Base-by-base conservation (phyloP, 2,329 filamentous ascomycete genomes). In the Sporothrix phasma region DNA sequence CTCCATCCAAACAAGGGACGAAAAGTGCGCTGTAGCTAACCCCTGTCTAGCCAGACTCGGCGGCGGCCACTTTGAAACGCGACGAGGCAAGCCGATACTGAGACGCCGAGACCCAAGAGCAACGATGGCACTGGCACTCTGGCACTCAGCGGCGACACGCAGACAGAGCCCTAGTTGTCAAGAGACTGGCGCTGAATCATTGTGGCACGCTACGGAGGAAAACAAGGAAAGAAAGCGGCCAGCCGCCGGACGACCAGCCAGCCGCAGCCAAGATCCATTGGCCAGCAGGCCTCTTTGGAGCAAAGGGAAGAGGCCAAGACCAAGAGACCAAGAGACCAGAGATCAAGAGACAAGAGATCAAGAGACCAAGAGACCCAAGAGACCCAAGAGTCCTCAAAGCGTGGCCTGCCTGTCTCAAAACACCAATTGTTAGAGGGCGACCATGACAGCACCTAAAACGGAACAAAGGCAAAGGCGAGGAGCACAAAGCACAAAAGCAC, bases 371-470 rank as follows among this genome's bases (percentile, higher is more conserved):
- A 49, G 46, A 2, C 3, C 10, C 10, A 11, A 49, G 43, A 19
- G n/a, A 19, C 17, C 26, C 45, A 47, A 22, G 19, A 47, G 22
- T 10, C 8, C 43, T 1, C 10, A 8, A 17, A 19, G 13, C 19
- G 22, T 19, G 19, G 45, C 11, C 17, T 17, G 29, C 26, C 46
- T 61, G 19, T 64, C 47, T 26, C 51, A 37, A 65, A 65, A 62
- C 63, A 65, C 58, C 31, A 65, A 49, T 41, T 65, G 63, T 65
- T 49, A 37, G 63, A 65, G 56, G 47, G 63, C 49, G 31, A n/a
- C 56, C 54, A 49, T 46, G 47, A n/a, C 17, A 39, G 58, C 56
- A 45, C 15, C n/a, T n/a, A n/a, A n/a, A n/a, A n/a, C n/a, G n/a
- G n/a, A n/a, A n/a, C n/a, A n/a, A n/a, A n/a, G n/a, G n/a, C n/a